Conservation (phyloP, 2,329 filamentous ascomycete genomes). For the Phialemoniopsis sp. region DNA sequence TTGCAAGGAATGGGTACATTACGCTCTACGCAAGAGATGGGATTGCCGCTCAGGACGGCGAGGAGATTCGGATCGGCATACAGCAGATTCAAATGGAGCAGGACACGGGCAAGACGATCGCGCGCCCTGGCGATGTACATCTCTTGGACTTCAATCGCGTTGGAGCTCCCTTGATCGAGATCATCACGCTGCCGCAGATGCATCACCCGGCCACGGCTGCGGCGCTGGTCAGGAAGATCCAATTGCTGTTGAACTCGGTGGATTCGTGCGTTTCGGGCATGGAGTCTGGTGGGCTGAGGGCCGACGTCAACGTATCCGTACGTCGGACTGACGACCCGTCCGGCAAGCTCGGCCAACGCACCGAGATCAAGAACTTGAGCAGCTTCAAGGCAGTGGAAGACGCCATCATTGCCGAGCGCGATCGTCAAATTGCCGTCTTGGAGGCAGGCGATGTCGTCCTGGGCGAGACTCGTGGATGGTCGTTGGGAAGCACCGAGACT, state of each 20-base stretch:
- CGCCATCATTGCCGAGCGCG: constrained; percentile 85
- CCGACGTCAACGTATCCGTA: constrained; percentile 94
- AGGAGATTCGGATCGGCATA: constrained; percentile 71
- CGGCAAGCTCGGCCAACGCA: constrained; percentile 69
- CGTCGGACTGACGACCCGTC: constrained; percentile 45
- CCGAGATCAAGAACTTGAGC: constrained; percentile 96
- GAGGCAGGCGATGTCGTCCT: constrained; percentile 66
- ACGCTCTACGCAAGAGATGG: constrained; percentile 71
- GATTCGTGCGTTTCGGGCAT: constrained; percentile 88
- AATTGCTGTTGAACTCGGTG: constrained; percentile 72
- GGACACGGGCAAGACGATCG: constrained; percentile 91
- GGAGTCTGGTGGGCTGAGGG: constrained; percentile 86
- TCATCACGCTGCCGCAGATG: constrained; percentile 88
- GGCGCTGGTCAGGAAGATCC: constrained; percentile 84
- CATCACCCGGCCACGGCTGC: constrained; percentile 85
- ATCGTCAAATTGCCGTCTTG: constrained; percentile 79
- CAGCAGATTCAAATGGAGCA: constrained; percentile 97
- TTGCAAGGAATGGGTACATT: constrained; percentile 68
- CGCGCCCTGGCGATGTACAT: constrained; percentile 67
- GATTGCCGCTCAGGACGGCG: constrained; percentile 69
- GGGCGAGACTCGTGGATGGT: constrained; percentile 92
- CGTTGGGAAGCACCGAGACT: constrained; percentile 78
- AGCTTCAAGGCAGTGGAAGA: constrained; percentile 95
- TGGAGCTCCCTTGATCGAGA: constrained; percentile 86
- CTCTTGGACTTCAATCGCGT: constrained; percentile 94